These are phyloP conservation scores for Diospyros kaki DNA, from an alignment of 148 eudicot species.

Conservation along the genomic window DNA sequence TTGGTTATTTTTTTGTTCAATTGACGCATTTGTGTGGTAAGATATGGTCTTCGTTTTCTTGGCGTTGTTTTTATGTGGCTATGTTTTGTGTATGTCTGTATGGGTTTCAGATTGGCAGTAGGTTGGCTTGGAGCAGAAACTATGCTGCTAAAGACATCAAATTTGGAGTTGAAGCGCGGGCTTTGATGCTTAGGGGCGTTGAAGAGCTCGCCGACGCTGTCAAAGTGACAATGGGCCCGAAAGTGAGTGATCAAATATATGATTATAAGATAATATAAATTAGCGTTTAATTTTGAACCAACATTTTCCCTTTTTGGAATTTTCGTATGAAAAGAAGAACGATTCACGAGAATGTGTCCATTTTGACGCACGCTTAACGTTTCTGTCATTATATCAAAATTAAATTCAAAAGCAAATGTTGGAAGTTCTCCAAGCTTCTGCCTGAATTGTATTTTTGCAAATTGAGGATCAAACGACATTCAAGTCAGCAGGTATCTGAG, in stretches of 20 bases:
- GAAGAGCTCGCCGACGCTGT: conserved; percentile 60
- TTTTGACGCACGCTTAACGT: no score
- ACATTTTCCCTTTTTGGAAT: no score
- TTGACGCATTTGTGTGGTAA: background rate
- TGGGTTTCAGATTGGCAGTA: conserved; percentile 19
- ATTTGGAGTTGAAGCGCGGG: conserved; percentile 44
- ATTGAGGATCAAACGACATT: no score
- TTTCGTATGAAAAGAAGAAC: no score
- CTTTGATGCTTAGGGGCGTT: conserved; percentile 40
- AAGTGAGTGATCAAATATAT: conserved; percentile 16
- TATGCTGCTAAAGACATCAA: conserved; percentile 45
- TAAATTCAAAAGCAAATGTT: no score
- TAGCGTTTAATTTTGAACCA: no score
- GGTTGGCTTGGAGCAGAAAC: conserved; percentile 35
- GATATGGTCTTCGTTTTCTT: background rate
- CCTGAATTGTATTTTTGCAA: no score
- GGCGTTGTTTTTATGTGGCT: background rate
- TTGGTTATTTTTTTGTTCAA: background rate
- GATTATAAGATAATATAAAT: no score
- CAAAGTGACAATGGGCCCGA: conserved; percentile 57
- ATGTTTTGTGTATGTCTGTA: background rate
- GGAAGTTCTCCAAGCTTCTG: no score
- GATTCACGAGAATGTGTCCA: no score
- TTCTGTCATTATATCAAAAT: no score
- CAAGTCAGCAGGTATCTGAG: no score